Evolutionary conservation across 2,329 filamentous ascomycete species (phyloP).

Genomic region (Penicillium glabrum): DNA sequence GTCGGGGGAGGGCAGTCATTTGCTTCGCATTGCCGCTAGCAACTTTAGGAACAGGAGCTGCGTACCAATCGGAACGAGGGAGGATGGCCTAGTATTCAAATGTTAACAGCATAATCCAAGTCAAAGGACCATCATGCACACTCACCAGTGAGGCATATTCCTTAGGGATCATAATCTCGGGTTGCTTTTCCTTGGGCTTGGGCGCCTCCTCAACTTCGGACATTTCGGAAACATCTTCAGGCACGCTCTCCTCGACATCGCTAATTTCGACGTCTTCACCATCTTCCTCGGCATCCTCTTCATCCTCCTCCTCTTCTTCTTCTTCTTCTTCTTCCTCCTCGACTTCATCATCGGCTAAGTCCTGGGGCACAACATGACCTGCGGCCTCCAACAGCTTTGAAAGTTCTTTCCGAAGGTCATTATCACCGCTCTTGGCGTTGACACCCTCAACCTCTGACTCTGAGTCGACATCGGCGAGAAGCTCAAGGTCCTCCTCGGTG

Average conservation of each 20-base stretch:
- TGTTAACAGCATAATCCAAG: constrained; percentile 14
- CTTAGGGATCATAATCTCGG: constrained; percentile 32
- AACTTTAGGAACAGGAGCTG: constrained; percentile 56
- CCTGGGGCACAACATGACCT: constrained; percentile 37
- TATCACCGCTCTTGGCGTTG: constrained; percentile 30
- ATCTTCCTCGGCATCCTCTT: constrained; percentile 40
- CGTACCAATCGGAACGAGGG: constrained; percentile 68
- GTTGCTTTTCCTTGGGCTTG: constrained; percentile 16
- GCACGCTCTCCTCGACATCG: constrained; percentile 14
- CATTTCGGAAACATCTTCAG: constrained; percentile 29
- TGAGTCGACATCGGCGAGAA: constrained; percentile 46
- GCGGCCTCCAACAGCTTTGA: constrained; percentile 37
- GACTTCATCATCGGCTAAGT: constrained; percentile 31
- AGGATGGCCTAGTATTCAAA: constrained; percentile 51
- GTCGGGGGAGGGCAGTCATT: constrained; percentile 48
- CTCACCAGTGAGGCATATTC: constrained; percentile 38
- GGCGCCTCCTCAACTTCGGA: constrained; percentile 31
- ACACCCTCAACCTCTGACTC: constrained; percentile 48
- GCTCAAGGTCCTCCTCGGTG: constrained; percentile 50
- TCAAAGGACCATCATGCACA: neutral
- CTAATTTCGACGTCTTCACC: constrained; percentile 28
- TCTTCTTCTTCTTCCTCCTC: constrained; percentile 28
- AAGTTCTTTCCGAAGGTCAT: constrained; percentile 43
- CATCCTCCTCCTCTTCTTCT: constrained; percentile 28
- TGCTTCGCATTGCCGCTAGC: constrained; percentile 44